Percentiles rank a stretch among this genome's conserved stretches.
phyloP scores from a whole-genome alignment of 2,329 filamentous ascomycete species.

The Chrysoporthe puriensis region DNA sequence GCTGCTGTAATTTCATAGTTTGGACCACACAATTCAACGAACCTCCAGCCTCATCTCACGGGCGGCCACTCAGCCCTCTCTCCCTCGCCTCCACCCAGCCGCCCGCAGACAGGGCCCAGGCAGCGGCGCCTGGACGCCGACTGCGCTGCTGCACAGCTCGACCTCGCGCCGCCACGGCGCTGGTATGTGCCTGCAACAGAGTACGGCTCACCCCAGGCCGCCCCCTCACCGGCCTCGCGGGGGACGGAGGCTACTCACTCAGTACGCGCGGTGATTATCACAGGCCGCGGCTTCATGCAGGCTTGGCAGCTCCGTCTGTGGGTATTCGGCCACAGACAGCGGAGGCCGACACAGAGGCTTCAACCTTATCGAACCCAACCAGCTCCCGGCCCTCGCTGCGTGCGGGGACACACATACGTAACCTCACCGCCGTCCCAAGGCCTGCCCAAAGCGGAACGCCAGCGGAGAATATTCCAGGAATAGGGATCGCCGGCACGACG shows the following conservation, averaged over 20 bases:
- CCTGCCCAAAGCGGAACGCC: not conserved
- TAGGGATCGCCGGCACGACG: constrained; percentile 3
- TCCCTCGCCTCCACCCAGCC: not conserved
- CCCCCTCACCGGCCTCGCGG: no score
- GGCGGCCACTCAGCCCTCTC: not conserved
- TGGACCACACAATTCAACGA: constrained; percentile 1
- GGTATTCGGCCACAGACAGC: not conserved
- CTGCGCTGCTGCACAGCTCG: no score
- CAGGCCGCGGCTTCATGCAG: not conserved
- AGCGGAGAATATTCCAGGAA: constrained; percentile 8
- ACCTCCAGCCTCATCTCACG: not conserved
- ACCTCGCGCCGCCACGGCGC: no score
- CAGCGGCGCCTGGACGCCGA: not conserved
- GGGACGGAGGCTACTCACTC: no score
- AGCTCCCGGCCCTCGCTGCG: no score
- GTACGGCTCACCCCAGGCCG: no score
- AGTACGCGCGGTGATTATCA: not conserved
- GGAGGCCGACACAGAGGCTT: not conserved
- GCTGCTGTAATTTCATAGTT: not conserved
- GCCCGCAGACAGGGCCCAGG: no score
- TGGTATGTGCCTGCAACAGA: no score
- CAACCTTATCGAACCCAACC: not conserved
- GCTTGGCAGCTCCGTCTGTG: not conserved
- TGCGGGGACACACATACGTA: not conserved
- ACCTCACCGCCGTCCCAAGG: constrained; percentile 5